These are phyloP conservation scores for Cutaneotrichosporon sp. DNA, from an alignment of 1,284 basidiomycete species.

Conservation along the genomic window DNA sequence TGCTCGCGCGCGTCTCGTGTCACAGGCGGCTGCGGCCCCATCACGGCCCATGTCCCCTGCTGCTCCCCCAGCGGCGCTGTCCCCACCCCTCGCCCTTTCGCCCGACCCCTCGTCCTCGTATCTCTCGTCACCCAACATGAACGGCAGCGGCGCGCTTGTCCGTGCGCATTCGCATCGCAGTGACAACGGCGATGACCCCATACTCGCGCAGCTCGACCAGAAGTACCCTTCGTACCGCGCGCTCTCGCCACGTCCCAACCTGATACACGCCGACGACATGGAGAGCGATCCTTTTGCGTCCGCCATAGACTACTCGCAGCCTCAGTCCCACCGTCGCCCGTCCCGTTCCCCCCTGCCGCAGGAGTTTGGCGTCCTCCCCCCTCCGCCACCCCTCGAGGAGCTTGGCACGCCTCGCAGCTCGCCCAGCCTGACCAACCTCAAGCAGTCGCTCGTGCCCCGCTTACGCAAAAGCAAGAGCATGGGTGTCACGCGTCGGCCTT, in stretches of 20 bases:
- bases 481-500: slow-evolving; percentile 7
- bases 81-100: not conserved
- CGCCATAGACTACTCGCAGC: slow-evolving; percentile 27
- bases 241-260: not conserved
- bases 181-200: not conserved
- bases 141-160: not conserved
- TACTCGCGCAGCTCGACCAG: slow-evolving; percentile 11
- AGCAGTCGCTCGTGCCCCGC: slow-evolving; percentile 17
- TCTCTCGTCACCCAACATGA: not conserved
- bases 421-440: slow-evolving; percentile 13
- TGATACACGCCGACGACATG: slow-evolving; percentile 7
- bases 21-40: not conserved
- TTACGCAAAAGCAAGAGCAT: slow-evolving; percentile 23
- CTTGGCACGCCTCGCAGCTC: not conserved
- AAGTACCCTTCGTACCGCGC: slow-evolving; percentile 10
- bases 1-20: not conserved
- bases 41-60: not conserved
- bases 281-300: slow-evolving; percentile 43
- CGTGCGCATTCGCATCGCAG: not conserved
- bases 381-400: not conserved
- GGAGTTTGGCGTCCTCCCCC: slow-evolving; percentile 4
- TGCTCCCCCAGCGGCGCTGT: not conserved
- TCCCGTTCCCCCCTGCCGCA: slow-evolving; percentile 6
- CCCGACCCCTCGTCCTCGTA: not conserved
- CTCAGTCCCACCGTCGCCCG: not conserved